These are phyloP conservation scores for Diplotaxis tenuifolia DNA, from an alignment of 345 rosid species.

Conservation along the genomic window DNA sequence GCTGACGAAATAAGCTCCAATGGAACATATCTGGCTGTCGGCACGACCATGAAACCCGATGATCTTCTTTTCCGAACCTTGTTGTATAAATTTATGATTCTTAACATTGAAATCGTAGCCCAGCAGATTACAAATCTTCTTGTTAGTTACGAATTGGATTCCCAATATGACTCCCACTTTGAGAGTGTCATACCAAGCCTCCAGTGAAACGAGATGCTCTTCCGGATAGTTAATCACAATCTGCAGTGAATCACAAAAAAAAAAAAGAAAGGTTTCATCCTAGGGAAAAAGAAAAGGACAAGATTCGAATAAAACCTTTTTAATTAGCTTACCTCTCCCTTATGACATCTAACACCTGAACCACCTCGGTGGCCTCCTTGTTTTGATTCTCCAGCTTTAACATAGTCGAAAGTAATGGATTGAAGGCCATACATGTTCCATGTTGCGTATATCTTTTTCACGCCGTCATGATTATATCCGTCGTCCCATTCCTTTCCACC, in stretches of 20 bases:
- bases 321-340: constrained; percentile 14
- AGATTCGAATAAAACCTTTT: too few species aligned
- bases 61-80: constrained; percentile 22
- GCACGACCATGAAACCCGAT: constrained; percentile 31
- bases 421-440: too few species aligned
- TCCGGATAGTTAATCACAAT: constrained; percentile 15
- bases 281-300: too few species aligned
- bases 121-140: constrained; percentile 11
- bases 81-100: constrained; percentile 13
- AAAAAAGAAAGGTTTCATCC: too few species aligned
- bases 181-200: constrained; percentile 25
- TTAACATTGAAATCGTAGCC: constrained; percentile 1
- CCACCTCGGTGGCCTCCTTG: constrained; percentile 15
- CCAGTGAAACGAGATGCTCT: constrained; percentile 22
- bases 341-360: too few species aligned
- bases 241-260: not conserved
- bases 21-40: not conserved
- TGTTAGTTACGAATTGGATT: constrained; percentile 25
- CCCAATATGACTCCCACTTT: constrained; percentile 15
- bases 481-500: constrained; percentile 34
- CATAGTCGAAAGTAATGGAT: constrained; percentile 21
- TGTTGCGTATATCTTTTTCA: constrained; percentile 18
- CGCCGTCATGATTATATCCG: constrained; percentile 29
- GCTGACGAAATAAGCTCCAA: constrained; percentile 35
- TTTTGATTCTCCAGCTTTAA: constrained; percentile 16